A percentile compares a stretch with the other conserved stretches of the same genome.
These are phyloP conservation scores for Cucurbita pepo DNA, from an alignment of 306 rosid genomes.

Conservation along the genomic window DNA sequence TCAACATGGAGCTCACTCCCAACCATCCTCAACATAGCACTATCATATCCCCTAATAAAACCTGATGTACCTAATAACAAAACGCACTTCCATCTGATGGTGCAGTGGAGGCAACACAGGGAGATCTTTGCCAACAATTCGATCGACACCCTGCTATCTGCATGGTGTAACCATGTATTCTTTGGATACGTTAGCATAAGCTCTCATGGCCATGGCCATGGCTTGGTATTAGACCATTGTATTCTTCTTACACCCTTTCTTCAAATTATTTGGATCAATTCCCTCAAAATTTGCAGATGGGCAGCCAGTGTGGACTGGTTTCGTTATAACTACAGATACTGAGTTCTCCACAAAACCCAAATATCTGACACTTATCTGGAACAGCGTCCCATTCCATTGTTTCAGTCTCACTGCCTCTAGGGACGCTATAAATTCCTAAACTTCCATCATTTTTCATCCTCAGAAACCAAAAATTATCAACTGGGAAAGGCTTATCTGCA, in stretches of 20 bases:
- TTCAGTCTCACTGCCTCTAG: slow-evolving; percentile 18
- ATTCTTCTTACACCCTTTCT: not conserved
- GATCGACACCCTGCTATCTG: slow-evolving; percentile 38
- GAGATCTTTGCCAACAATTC: slow-evolving; percentile 31
- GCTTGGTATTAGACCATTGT: slow-evolving; percentile 28
- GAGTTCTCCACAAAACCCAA: slow-evolving; percentile 51
- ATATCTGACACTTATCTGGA: slow-evolving; percentile 47
- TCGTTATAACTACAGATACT: slow-evolving; percentile 57
- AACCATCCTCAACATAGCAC: slow-evolving; percentile 15
- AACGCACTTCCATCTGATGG: slow-evolving; percentile 48
- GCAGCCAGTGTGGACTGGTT: slow-evolving; percentile 37
- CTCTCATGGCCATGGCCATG: no score
- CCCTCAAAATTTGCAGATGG: slow-evolving; percentile 49
- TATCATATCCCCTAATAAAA: slow-evolving; percentile 34
- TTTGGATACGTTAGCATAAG: slow-evolving; percentile 31
- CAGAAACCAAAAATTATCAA: slow-evolving; percentile 31
- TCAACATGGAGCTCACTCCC: no score
- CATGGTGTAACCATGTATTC: slow-evolving; percentile 15
- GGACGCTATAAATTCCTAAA: slow-evolving; percentile 40
- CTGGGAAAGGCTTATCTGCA: slow-evolving; percentile 10
- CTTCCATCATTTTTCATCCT: slow-evolving; percentile 53
- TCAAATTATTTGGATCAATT: slow-evolving; percentile 21
- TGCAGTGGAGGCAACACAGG: slow-evolving; percentile 49
- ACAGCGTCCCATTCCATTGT: slow-evolving; percentile 49
- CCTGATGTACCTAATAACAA: slow-evolving; percentile 29